Conservation (phyloP, 768 basidiomycete species). For the Mycena sanguinolenta region DNA sequence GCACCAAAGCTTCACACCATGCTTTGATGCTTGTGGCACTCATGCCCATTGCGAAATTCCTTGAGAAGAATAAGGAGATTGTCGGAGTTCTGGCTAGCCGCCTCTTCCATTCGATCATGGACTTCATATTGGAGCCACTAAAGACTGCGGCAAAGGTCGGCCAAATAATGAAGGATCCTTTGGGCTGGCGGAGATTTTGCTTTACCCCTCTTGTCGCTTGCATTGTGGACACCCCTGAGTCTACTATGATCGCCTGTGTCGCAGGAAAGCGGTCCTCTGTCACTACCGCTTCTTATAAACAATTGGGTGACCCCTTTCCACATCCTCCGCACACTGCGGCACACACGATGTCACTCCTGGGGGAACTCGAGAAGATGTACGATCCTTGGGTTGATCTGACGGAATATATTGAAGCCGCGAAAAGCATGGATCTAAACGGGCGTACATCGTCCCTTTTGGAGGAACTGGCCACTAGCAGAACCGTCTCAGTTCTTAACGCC, state of each 20-base stretch:
- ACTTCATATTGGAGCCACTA: slow-evolving; percentile 35
- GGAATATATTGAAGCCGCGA: no score
- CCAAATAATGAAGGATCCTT: slow-evolving; percentile 39
- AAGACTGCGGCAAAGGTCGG: slow-evolving; percentile 37
- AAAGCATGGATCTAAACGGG: no score
- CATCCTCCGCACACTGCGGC: neutral
- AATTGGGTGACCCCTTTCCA: neutral
- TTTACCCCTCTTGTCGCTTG: slow-evolving; percentile 34
- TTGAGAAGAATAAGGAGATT: slow-evolving; percentile 26
- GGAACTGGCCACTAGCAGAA: neutral
- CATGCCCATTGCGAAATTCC: slow-evolving; percentile 41
- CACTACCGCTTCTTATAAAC: neutral
- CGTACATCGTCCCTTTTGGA: no score
- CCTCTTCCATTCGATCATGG: slow-evolving; percentile 36
- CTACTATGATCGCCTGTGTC: neutral
- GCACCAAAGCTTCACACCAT: slow-evolving; percentile 32
- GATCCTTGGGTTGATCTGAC: no score
- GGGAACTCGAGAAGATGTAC: no score
- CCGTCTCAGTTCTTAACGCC: neutral
- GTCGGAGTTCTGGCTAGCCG: slow-evolving; percentile 29
- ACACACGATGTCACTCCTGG: no score
- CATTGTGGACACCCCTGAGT: neutral
- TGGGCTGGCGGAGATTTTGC: slow-evolving; percentile 33
- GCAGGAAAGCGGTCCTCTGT: neutral
- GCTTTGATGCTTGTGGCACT: slow-evolving; percentile 38